A percentile compares a stretch with the other conserved stretches of the same genome.
Evolutionary conservation across 2,329 filamentous ascomycete genomes (phyloP).

Genomic region (Diaporthe aspalathi): DNA sequence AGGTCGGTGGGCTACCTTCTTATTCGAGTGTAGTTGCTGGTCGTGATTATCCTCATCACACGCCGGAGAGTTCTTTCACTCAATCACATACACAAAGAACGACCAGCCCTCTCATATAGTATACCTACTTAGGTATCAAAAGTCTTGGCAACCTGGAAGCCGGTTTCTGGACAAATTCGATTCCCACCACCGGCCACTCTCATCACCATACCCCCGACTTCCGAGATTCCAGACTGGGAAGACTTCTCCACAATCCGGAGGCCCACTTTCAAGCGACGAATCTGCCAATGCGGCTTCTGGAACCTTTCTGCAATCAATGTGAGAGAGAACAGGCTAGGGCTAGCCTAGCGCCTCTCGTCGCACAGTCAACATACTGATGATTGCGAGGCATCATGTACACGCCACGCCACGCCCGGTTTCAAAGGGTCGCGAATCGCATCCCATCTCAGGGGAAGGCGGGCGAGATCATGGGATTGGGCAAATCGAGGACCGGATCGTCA

Average conservation of each 20-base stretch:
- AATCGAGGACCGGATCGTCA: neutral
- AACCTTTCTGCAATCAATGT: slow-evolving; percentile 29
- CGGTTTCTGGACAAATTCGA: slow-evolving; percentile 29
- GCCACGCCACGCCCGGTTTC: slow-evolving; percentile 6
- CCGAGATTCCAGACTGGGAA: slow-evolving; percentile 30
- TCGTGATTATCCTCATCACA: slow-evolving; percentile 23
- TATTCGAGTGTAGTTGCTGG: slow-evolving; percentile 17
- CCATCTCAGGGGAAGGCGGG: slow-evolving; percentile 15
- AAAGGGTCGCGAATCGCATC: neutral
- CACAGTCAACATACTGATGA: neutral
- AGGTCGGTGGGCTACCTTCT: neutral
- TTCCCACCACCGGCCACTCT: slow-evolving; percentile 28
- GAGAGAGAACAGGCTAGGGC: slow-evolving; percentile 16
- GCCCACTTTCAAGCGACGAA: neutral
- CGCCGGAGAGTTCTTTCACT: neutral
- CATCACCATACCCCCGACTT: slow-evolving; percentile 35
- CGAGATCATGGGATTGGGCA: neutral
- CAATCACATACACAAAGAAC: neutral
- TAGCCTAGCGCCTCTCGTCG: neutral
- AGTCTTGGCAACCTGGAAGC: slow-evolving; percentile 13
- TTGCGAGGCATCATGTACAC: slow-evolving; percentile 1
- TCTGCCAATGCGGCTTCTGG: slow-evolving; percentile 31
- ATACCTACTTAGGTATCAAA: too few species aligned
- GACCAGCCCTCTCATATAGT: slow-evolving; percentile 27
- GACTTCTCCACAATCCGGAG: slow-evolving; percentile 4